Evolutionary conservation across 2,329 filamentous ascomycete species (phyloP).

Genomic region (Fusarium abutilonis): DNA sequence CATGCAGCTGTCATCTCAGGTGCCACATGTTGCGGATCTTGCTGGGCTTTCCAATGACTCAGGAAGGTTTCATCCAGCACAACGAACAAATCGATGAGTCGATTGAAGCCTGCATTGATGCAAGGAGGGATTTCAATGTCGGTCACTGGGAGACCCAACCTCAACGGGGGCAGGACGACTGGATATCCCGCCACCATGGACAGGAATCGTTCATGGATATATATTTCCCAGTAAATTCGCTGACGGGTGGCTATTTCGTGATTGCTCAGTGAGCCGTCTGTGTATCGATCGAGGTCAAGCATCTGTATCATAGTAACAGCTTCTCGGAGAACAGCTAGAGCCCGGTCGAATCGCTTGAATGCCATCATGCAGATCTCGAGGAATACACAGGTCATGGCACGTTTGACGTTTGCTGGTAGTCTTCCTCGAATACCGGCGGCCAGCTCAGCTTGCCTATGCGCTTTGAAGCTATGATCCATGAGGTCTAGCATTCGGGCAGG

Average conservation of each 20-base stretch:
- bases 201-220: conserved; percentile 66
- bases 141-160: conserved; percentile 40
- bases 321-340: conserved; percentile 61
- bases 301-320: conserved; percentile 52
- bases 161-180: conserved; percentile 46
- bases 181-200: conserved; percentile 60
- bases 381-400: conserved; percentile 61
- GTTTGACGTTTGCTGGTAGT: conserved; percentile 54
- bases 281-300: conserved; percentile 27
- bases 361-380: conserved; percentile 63
- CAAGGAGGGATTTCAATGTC: conserved; percentile 49
- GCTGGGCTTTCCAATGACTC: conserved; percentile 50
- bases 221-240: conserved; percentile 64
- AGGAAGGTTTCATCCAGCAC: conserved; percentile 53
- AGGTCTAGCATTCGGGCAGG: conserved; percentile 47
- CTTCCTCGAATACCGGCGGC: conserved; percentile 48
- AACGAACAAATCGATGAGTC: conserved; percentile 51
- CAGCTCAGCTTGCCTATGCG: conserved; percentile 45
- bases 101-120: conserved; percentile 52
- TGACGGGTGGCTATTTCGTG: conserved; percentile 47
- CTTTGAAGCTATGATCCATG: conserved; percentile 39
- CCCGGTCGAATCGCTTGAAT: conserved; percentile 58
- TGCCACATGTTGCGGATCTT: conserved; percentile 26
- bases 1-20: conserved; percentile 49
- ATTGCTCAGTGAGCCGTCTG: conserved; percentile 19